phyloP scores from a whole-genome alignment of 257 asterid species.

The Penstemon newberryi region DNA sequence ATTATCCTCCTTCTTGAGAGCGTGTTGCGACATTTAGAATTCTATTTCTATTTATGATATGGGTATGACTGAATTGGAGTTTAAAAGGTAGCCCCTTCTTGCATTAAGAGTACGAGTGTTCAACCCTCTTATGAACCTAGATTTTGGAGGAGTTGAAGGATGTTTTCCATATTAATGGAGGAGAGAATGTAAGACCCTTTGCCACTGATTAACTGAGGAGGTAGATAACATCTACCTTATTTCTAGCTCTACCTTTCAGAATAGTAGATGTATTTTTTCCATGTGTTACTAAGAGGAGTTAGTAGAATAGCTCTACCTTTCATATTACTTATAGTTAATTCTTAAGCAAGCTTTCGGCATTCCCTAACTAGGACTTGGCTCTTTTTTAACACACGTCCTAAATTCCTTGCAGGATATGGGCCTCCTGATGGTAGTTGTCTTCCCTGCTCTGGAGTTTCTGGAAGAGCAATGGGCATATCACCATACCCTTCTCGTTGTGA shows the following conservation, averaged over 20 bases:
- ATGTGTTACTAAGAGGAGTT: not conserved
- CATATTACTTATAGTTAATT: not conserved
- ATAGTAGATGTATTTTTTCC: not conserved
- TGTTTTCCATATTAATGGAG: too few relatives aligned
- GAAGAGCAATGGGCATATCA: constrained; percentile 52
- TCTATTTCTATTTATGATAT: not conserved
- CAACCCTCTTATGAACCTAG: not conserved
- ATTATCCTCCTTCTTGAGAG: too few relatives aligned
- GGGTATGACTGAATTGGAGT: not conserved
- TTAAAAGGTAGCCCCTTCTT: too few relatives aligned
- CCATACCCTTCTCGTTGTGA: constrained; percentile 41
- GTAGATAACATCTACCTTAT: not conserved
- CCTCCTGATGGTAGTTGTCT: constrained; percentile 56
- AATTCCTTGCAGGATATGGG: constrained; percentile 57
- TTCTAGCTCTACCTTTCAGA: too few relatives aligned
- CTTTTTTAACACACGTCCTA: constrained; percentile 19
- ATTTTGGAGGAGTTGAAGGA: not conserved
- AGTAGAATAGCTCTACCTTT: not conserved
- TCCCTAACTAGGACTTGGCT: not conserved
- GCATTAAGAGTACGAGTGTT: too few relatives aligned
- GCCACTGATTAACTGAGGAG: not conserved
- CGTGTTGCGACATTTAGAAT: not conserved
- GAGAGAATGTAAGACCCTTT: not conserved
- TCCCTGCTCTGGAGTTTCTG: constrained; percentile 59
- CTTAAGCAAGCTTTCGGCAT: not conserved